phyloP scores from a whole-genome alignment of 176 grass and related monocot species.

The Eremochloa ophiuroides region DNA sequence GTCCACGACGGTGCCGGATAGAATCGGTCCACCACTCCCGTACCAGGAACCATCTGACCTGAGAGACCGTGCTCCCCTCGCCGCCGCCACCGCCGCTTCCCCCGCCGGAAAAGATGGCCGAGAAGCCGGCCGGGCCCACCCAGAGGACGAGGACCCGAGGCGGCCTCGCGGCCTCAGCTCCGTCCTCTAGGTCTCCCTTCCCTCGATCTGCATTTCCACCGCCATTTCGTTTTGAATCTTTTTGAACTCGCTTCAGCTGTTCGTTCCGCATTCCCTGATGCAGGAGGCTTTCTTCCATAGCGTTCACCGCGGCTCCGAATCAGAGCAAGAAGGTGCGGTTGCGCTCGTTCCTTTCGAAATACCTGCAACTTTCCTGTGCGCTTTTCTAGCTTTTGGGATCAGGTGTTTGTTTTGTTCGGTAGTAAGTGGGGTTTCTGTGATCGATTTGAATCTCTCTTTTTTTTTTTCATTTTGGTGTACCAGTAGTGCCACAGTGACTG shows the following conservation, averaged over 20 bases:
- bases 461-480: background rate
- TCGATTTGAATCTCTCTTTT: constrained; percentile 7
- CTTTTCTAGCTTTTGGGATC: constrained; percentile 25
- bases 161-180: constrained; percentile 30
- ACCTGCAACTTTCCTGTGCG: background rate
- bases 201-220: constrained; percentile 47
- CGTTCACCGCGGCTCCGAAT: constrained; percentile 36
- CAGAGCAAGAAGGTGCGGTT: constrained; percentile 39
- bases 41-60: background rate
- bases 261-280: background rate
- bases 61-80: constrained; percentile 10
- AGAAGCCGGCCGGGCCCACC: constrained; percentile 27
- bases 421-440: constrained; percentile 6
- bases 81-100: constrained; percentile 9
- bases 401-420: constrained; percentile 11
- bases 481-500: background rate
- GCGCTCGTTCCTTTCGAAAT: background rate
- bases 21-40: constrained; percentile 32
- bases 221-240: constrained; percentile 16
- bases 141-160: constrained; percentile 33
- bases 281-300: constrained; percentile 40
- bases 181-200: constrained; percentile 39
- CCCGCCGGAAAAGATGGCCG: constrained; percentile 33
- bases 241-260: background rate
- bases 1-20: constrained; percentile 27